phyloP scores from a whole-genome alignment of 73 alveolate genomes.

The Diophrys sp. region DNA sequence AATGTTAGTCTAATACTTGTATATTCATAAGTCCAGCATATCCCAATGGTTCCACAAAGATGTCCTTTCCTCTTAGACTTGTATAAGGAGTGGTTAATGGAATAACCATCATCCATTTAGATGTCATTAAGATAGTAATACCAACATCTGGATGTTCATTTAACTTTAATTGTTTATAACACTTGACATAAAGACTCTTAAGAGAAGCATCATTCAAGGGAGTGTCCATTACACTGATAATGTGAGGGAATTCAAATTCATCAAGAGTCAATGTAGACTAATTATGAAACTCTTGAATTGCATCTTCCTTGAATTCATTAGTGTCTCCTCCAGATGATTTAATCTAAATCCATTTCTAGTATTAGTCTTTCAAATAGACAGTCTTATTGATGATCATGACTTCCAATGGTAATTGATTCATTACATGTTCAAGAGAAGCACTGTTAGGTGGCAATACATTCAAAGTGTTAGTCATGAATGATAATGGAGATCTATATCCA shows the following conservation, averaged over 20 bases:
- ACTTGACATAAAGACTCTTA: constrained; percentile 21
- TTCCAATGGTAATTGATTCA: constrained; percentile 35
- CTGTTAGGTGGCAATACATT: neutral
- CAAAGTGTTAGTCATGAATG: neutral
- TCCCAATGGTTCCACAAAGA: constrained; percentile 47
- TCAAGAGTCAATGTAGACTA: constrained; percentile 13
- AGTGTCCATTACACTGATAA: constrained; percentile 26
- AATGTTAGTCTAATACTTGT: constrained; percentile 16
- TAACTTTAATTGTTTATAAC: constrained; percentile 18
- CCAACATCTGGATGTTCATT: constrained; percentile 33
- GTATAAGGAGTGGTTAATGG: constrained; percentile 38
- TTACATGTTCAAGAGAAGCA: neutral
- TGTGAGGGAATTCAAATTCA: constrained; percentile 56
- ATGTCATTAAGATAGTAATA: constrained; percentile 29
- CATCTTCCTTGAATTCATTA: constrained; percentile 1
- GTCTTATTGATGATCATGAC: constrained; percentile 25
- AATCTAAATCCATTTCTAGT: constrained; percentile 9
- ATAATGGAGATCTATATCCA: constrained; percentile 28
- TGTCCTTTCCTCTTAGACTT: neutral
- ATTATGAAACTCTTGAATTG: neutral
- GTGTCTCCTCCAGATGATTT: constrained; percentile 9
- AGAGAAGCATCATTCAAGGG: constrained; percentile 30
- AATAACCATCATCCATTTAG: constrained; percentile 59
- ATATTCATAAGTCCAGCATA: constrained; percentile 53
- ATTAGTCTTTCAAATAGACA: constrained; percentile 10